Base-by-base conservation (phyloP, 352 stramenopile genomes). In the Pythium brachiatum region DNA sequence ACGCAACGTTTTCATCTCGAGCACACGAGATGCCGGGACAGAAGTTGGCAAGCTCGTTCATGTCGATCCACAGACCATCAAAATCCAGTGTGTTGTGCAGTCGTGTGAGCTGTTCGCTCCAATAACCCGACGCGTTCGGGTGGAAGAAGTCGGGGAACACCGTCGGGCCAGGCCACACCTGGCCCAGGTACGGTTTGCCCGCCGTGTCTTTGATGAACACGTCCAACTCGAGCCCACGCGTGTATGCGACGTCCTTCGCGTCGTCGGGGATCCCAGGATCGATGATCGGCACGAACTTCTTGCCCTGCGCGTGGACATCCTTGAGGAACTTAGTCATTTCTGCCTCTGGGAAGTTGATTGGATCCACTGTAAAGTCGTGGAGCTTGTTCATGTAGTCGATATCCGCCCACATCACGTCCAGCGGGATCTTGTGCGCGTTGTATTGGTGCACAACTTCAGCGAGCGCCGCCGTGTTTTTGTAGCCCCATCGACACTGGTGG, bases 21-120 rank as follows among this genome's bases (percentile, higher is more conserved):
- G 66, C 64, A 51, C 78, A 86, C 18, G 31, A 60, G 0, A 58
- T 73, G 2, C 81, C 81, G 0, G 71, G 70, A 41, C 79, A 92
- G 46, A 95, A 93, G 66, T 89, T 92, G 12, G 81, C 79, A 2
- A 90, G 62, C 50, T 95, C 87, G 68, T 95, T 95, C 87, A 95
- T 95, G 62, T 95, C 87, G 56, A 95, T 88, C 87, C 87, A 94
- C 7, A 94, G 62, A 20, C 87, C 84, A 46, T 96, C 85, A 36
- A 79, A 90, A 1, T 46, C 29, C 16, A 81, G 51, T 11, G 53
- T 71, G 16, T 83, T 71, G 69, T 90, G 68, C 67, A 90, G 81
- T 0, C 70, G 70, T 18, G 55, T 32, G 26, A 94, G 65, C 62
- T 93, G 80, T 47, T 87, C 68, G 12, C 61, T 61, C 87, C 87